Evolutionary conservation across 164 flowering plant species (phyloP).

Genomic region (Hamamelis virginiana): DNA sequence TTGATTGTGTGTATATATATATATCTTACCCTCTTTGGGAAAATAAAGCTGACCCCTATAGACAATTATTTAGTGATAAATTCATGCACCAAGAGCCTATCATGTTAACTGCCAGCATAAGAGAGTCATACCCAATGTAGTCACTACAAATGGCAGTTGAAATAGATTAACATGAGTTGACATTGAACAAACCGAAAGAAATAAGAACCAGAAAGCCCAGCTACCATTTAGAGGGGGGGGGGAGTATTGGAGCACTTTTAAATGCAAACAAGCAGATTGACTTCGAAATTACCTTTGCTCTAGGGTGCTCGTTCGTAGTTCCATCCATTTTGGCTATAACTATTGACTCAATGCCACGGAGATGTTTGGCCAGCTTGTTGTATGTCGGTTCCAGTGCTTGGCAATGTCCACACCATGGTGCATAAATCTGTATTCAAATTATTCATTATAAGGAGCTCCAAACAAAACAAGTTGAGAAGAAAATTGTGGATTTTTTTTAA

Average conservation of each 20-base stretch:
- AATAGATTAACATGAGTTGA: background rate
- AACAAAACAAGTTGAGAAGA: slow-evolving; percentile 1
- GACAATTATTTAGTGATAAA: background rate
- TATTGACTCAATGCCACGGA: slow-evolving; percentile 71
- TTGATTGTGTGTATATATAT: no score
- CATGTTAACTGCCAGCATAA: background rate
- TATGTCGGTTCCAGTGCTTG: slow-evolving; percentile 86
- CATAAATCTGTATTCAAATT: slow-evolving; percentile 64
- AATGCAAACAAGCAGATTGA: background rate
- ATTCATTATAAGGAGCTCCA: slow-evolving; percentile 3
- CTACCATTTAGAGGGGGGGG: no score
- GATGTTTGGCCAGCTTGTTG: slow-evolving; percentile 89
- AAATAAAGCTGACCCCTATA: no score
- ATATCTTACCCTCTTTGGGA: no score
- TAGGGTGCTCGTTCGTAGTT: slow-evolving; percentile 90
- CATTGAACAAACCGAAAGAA: background rate
- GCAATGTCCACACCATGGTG: slow-evolving; percentile 99
- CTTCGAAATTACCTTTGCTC: slow-evolving; percentile 64
- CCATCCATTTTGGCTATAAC: slow-evolving; percentile 98
- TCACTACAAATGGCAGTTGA: background rate
- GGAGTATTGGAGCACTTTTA: background rate
- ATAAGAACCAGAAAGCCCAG: background rate
- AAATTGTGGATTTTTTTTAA: background rate
- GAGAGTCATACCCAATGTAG: background rate
- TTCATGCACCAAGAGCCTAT: background rate